These are phyloP conservation scores for Raddia distichophylla DNA, from an alignment of 176 grass and related monocot species.

Conservation along the genomic window DNA sequence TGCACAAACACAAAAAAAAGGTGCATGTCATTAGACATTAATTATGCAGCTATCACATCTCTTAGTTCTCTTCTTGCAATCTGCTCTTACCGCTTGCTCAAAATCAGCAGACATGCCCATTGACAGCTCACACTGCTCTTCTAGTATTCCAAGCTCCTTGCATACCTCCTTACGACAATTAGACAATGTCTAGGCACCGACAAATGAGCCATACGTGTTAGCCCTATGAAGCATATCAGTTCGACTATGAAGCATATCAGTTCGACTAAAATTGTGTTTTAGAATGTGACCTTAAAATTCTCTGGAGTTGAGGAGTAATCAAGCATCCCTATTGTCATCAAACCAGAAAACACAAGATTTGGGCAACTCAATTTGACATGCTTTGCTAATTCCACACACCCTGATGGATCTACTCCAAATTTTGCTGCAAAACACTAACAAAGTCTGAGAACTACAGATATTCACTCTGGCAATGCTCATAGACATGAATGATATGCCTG, in stretches of 20 bases:
- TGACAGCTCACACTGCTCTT: conserved; percentile 84
- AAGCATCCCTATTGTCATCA: conserved; percentile 99
- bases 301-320: conserved; percentile 95
- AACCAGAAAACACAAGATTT: conserved; percentile 94
- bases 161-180: conserved; percentile 70
- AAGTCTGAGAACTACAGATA: conserved; percentile 13
- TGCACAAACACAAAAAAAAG: conserved; percentile 37
- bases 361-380: conserved; percentile 87
- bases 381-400: conserved; percentile 77
- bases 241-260: background rate
- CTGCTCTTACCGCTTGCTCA: conserved; percentile 80
- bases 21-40: background rate
- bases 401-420: conserved; percentile 82
- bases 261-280: background rate
- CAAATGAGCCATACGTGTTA: conserved; percentile 22
- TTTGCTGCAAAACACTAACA: conserved; percentile 69
- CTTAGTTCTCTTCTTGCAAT: background rate
- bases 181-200: conserved; percentile 46
- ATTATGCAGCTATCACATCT: background rate
- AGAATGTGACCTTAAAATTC: conserved; percentile 79
- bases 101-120: conserved; percentile 99
- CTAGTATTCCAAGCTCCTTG: conserved; percentile 69
- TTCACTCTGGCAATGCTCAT: background rate
- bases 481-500: background rate
- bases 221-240: background rate